Base-by-base conservation (phyloP, 2,329 filamentous ascomycete species). In the Aspergillus fijiensis region DNA sequence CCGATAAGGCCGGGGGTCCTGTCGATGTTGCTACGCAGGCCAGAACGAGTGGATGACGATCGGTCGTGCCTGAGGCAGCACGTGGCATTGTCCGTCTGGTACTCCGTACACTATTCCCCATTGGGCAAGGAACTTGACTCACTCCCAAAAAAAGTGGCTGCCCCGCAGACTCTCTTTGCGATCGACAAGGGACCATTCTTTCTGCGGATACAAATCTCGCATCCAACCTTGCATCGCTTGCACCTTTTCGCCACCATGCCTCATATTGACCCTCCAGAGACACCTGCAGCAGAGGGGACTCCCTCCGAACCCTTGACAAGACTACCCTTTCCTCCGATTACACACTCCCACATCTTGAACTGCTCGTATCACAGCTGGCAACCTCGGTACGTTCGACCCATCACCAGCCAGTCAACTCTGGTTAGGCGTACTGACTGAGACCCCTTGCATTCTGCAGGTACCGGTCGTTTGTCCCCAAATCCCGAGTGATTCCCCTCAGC, bases 351-450 rank as follows among this genome's bases (percentile, higher is more conserved):
- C 71, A 96, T 99, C 62, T 81, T 96, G 57, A 90, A 97, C 77
- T 99, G 94, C 78, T 96, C 95, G 48, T 97, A 96, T 76, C 90
- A 96, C 74, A 86, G 84, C 61, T 99, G 95, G 95, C 91, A 96
- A 70, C 87, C 90, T 51, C 88, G 85, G 83, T 91, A 79, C 55
- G 79, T 5, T 39, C 25, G 21, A 54, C 49, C 33, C 47, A 49
- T 31, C 49, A 52, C 11, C 35, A 42, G 51, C 50, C 55, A 29
- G 49, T 55, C 19, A 45, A 33, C 65, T 68, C 39, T 71, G 21
- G 14, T 19, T 9, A 14, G 21, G 25, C 11, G 25, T n/a, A 51
- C 12, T 19, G 55, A 57, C 25, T 31, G 14, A 42, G 16, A 29
- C 4, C 35, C 7, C 2, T 12, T 2, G 29, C 12, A 5, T 27